These are phyloP conservation scores for Hansfordia pulvinata DNA, from an alignment of 2,329 filamentous ascomycete species.

Conservation along the genomic window DNA sequence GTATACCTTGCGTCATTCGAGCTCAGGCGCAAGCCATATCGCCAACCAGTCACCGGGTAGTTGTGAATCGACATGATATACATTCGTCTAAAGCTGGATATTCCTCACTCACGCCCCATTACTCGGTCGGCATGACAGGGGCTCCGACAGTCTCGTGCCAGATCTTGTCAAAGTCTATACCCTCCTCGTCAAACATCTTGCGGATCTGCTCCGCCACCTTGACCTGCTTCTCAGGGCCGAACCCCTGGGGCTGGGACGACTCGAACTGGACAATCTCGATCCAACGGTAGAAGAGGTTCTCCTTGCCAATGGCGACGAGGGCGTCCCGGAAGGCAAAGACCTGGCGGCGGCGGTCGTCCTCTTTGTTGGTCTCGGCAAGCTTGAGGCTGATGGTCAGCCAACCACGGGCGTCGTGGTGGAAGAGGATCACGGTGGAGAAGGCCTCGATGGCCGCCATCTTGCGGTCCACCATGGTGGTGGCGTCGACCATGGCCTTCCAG, in stretches of 20 bases:
- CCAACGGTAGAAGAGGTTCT: conserved; percentile 83
- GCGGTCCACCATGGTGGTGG: conserved; percentile 54
- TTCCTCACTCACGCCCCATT: too few species aligned
- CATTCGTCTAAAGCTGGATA: too few species aligned
- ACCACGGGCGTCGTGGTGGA: conserved; percentile 53
- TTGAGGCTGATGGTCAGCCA: conserved; percentile 57
- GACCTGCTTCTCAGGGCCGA: conserved; percentile 60
- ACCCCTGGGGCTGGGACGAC: conserved; percentile 63
- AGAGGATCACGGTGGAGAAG: conserved; percentile 57
- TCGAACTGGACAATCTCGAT: conserved; percentile 88
- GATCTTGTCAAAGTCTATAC: conserved; percentile 71
- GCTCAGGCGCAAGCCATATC: too few species aligned
- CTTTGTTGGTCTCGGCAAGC: conserved; percentile 28
- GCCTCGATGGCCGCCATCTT: conserved; percentile 47
- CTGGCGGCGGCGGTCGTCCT: conserved; percentile 56
- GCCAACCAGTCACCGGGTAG: too few species aligned
- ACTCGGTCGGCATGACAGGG: too few species aligned
- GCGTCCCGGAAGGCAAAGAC: conserved; percentile 71
- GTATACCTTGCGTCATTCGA: too few species aligned
- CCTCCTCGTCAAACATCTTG: conserved; percentile 58
- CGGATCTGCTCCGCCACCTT: conserved; percentile 61
- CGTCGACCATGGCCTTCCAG: conserved; percentile 66
- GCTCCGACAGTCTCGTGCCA: conserved; percentile 52
- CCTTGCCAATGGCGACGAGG: conserved; percentile 64
- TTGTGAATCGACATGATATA: too few species aligned